These are phyloP conservation scores for Musa itinerans DNA, from an alignment of 176 grass and related monocot genomes.

Conservation along the genomic window DNA sequence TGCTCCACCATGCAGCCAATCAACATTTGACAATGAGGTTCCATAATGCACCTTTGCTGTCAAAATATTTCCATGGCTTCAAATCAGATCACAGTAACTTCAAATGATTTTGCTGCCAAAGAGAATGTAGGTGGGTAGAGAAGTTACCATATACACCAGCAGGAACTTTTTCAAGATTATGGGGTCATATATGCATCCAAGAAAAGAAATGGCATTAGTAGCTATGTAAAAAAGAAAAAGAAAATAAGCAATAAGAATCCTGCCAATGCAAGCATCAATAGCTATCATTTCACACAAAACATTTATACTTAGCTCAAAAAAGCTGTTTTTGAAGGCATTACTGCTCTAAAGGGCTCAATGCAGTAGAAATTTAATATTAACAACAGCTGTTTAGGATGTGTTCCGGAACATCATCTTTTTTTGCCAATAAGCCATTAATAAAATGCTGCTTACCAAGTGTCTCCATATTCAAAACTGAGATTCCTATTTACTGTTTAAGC, in stretches of 20 bases:
- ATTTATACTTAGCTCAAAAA: background rate
- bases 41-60: slow-evolving; percentile 82
- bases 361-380: background rate
- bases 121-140: slow-evolving; percentile 11
- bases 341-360: background rate
- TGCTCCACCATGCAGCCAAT: slow-evolving; percentile 66
- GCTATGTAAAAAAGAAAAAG: background rate
- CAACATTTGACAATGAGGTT: slow-evolving; percentile 73
- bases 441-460: background rate
- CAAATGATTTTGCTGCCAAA: background rate
- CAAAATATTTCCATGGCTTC: slow-evolving; percentile 1
- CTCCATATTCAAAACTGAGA: background rate
- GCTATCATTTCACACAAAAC: background rate
- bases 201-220: slow-evolving; percentile 48
- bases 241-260: background rate
- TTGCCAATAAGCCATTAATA: background rate
- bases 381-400: background rate
- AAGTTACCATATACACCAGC: slow-evolving; percentile 95
- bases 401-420: background rate
- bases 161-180: slow-evolving; percentile 52
- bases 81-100: background rate
- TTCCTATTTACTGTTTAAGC: background rate
- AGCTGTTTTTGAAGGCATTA: background rate
- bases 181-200: slow-evolving; percentile 45
- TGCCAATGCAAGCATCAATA: background rate